Conservation (phyloP, 192 early-diverging fungal genomes). For the Umbelopsis isabellina region DNA sequence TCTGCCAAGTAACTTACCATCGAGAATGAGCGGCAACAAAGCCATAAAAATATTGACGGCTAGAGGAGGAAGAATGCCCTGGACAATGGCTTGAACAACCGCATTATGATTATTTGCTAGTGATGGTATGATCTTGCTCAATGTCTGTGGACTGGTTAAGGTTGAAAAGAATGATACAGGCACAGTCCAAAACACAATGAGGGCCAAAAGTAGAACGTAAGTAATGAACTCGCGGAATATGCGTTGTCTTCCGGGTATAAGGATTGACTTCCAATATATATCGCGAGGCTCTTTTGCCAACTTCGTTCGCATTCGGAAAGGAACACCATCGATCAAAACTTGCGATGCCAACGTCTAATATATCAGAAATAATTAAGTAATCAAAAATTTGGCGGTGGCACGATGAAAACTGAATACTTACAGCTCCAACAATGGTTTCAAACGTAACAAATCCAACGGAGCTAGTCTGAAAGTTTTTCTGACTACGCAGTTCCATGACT, state of each 20-base stretch:
- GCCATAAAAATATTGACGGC: constrained; percentile 67
- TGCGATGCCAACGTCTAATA: constrained; percentile 64
- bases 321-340: constrained; percentile 62
- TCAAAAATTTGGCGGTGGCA: too few relatives aligned
- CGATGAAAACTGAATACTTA: constrained; percentile 29
- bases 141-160: constrained; percentile 59
- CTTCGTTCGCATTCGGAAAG: constrained; percentile 58
- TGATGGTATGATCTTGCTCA: constrained; percentile 58
- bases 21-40: constrained; percentile 68
- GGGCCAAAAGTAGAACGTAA: constrained; percentile 54
- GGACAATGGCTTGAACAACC: constrained; percentile 59
- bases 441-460: constrained; percentile 79
- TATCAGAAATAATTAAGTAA: not conserved
- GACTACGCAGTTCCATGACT: constrained; percentile 37
- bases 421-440: constrained; percentile 64
- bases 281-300: constrained; percentile 76
- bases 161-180: constrained; percentile 68
- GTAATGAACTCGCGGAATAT: constrained; percentile 53
- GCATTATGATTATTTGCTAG: constrained; percentile 46
- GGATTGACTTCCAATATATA: constrained; percentile 71
- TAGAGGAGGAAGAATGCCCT: constrained; percentile 69
- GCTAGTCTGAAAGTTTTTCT: constrained; percentile 37
- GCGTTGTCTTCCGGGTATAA: constrained; percentile 50
- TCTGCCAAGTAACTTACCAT: constrained; percentile 36
- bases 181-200: constrained; percentile 74